Evolutionary conservation across 805 yeast genomes (phyloP).

Genomic region (Dipodascus geniculatus): DNA sequence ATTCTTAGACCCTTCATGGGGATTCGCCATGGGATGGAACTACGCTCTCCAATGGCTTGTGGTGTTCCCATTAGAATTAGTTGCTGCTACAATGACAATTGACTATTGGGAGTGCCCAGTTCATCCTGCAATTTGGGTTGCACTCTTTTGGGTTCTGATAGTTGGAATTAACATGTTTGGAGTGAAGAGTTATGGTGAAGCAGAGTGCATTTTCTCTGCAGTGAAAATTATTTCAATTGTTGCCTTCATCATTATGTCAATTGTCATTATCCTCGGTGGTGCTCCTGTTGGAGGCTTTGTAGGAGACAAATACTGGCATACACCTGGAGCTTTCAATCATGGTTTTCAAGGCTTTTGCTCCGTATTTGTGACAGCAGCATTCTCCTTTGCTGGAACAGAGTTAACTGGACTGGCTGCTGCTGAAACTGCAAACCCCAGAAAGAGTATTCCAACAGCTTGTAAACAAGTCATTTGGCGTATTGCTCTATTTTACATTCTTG

Average conservation of each 20-base stretch:
- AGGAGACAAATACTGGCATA: constrained; percentile 31
- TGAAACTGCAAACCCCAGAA: constrained; percentile 57
- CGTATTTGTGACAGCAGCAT: constrained; percentile 60
- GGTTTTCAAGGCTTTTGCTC: constrained; percentile 56
- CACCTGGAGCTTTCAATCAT: constrained; percentile 46
- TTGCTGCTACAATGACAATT: constrained; percentile 44
- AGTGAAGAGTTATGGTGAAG: constrained; percentile 48
- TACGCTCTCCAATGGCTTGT: constrained; percentile 51
- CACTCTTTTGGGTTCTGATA: constrained; percentile 38
- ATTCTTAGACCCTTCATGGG: constrained; percentile 49
- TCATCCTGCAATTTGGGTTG: constrained; percentile 43
- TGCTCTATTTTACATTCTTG: constrained; percentile 49
- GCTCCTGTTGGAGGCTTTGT: constrained; percentile 8
- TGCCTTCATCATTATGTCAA: constrained; percentile 47
- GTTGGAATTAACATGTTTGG: constrained; percentile 38
- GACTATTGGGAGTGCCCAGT: constrained; percentile 39
- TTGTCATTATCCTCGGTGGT: constrained; percentile 23
- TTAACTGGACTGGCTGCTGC: constrained; percentile 65
- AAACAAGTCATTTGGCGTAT: constrained; percentile 78
- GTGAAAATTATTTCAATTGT: constrained; percentile 45
- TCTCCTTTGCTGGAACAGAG: constrained; percentile 69
- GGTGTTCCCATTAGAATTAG: constrained; percentile 51
- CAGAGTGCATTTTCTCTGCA: constrained; percentile 43
- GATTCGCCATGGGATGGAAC: constrained; percentile 61
- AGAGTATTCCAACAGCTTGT: constrained; percentile 55